Conservation (phyloP, 1,139 yeast genomes). For the Yamadazyma dendronema region DNA sequence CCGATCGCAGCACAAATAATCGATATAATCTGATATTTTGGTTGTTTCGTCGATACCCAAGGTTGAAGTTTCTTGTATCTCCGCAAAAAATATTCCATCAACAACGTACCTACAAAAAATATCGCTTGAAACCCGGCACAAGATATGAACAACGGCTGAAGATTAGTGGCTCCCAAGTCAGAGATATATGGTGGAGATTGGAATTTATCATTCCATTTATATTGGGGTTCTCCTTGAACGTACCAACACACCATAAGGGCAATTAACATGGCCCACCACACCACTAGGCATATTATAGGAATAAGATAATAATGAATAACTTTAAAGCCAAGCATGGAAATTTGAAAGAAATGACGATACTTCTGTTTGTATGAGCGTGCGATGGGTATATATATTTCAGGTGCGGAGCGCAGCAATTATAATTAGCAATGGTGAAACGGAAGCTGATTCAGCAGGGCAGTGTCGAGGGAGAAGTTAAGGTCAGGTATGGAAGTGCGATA, state of each 20-base stretch:
- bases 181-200: conserved; percentile 72
- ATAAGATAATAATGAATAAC: conserved; percentile 35
- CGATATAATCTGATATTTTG: conserved; percentile 47
- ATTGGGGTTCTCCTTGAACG: conserved; percentile 73
- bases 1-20: conserved; percentile 60
- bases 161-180: conserved; percentile 80
- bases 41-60: conserved; percentile 47
- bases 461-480: neutral
- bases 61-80: conserved; percentile 54
- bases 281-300: conserved; percentile 29
- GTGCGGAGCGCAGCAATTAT: neutral
- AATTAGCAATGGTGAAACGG: neutral
- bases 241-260: conserved; percentile 55
- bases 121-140: conserved; percentile 79
- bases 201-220: conserved; percentile 49
- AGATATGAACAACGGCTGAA: conserved; percentile 81
- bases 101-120: conserved; percentile 65
- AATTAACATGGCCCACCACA: conserved; percentile 45
- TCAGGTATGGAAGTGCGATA: too few species aligned
- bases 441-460: too few species aligned
- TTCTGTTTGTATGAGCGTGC: neutral
- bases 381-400: neutral
- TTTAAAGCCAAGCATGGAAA: conserved; percentile 20
- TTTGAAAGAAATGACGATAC: neutral
- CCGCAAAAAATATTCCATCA: conserved; percentile 58